Base-by-base conservation (phyloP, 139 green algal genomes). In the Tetraselmis striata region DNA sequence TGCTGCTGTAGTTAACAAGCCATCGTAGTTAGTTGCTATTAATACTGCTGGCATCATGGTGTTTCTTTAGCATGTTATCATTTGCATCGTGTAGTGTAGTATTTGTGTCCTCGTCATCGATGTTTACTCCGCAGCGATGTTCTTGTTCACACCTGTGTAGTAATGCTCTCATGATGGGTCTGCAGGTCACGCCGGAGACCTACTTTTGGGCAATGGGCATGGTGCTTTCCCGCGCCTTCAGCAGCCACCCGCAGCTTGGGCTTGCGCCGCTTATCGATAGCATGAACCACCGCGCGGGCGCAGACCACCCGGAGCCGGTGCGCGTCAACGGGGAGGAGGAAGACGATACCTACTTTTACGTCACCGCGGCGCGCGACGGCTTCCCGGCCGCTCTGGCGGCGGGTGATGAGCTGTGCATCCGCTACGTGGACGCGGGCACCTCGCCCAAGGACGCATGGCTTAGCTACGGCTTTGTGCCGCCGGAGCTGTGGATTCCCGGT, bases 391-490 rank as follows among this genome's bases (percentile, higher is more conserved):
- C 79, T 32, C 45, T 89, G 83, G 78, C 58, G 75, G 83, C 83
- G 2, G 85, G 85, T 0, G 82, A 89, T 0, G 82, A 89, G 77
- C 2, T 87, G 28, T 89, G 76, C 45, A 78, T 89, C 1, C 81
- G 77, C 25, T 89, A 89, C 32, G 28, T 79, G 2, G n/a, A n/a
- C n/a, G 29, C 30, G 0, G 30, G 29, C 1, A 59, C 59, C 2
- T 59, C 82, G 31, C 76, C 85, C 1, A 29, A 78, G 32, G 25
- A 31, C 1, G 80, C 85, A 0, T 86, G 82, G 31, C 79, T 88
- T 0, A 86, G 82, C 80, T 84, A 86, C 11, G 85, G 85, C 0
- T 88, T 88, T 29, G 85, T 88, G 32, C 85, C 85, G 26, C 79
- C 79, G 0, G 84, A 88, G 81, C 23, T 83, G n/a, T n/a, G n/a